These are phyloP conservation scores for Leptomonas pyrrhocoris DNA, from an alignment of 208 protist species.

Conservation along the genomic window DNA sequence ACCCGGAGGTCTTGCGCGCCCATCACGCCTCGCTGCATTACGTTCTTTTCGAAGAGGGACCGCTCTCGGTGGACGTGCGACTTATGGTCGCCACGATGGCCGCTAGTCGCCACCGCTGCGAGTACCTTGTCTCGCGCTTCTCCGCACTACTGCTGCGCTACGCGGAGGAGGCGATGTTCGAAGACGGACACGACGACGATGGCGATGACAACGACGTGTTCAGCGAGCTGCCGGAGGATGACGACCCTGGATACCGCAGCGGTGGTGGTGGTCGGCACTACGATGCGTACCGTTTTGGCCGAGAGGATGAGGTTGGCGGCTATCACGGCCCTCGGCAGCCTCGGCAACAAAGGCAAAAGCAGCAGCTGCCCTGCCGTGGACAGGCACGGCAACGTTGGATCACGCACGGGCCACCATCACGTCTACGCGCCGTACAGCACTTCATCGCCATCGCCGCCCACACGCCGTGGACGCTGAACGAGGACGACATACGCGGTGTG, in stretches of 20 bases:
- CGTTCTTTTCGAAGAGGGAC: slow-evolving; percentile 82
- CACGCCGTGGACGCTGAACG: slow-evolving; percentile 73
- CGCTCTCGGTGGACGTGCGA: slow-evolving; percentile 65
- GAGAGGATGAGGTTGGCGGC: not conserved
- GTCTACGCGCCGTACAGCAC: slow-evolving; percentile 57
- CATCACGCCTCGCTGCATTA: slow-evolving; percentile 66
- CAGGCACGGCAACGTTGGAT: slow-evolving; percentile 56
- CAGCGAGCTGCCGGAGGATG: not conserved
- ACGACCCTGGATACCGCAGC: slow-evolving; percentile 13
- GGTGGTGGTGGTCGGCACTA: slow-evolving; percentile 2
- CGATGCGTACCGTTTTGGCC: not conserved
- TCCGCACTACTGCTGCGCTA: slow-evolving; percentile 67
- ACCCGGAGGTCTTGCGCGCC: slow-evolving; percentile 66
- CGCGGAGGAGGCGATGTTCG: slow-evolving; percentile 31
- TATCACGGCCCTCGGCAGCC: not conserved
- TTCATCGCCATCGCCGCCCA: slow-evolving; percentile 82
- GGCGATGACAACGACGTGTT: not conserved
- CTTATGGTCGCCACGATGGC: slow-evolving; percentile 87
- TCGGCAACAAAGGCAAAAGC: not conserved
- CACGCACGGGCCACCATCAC: slow-evolving; percentile 54
- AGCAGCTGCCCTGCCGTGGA: slow-evolving; percentile 1
- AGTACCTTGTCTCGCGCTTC: slow-evolving; percentile 79
- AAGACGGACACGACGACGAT: slow-evolving; percentile 24
- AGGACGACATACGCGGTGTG: slow-evolving; percentile 46
- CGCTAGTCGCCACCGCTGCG: slow-evolving; percentile 79